Evolutionary conservation across 331 rosid species (phyloP).

Genomic region (Prunus yedoensis): DNA sequence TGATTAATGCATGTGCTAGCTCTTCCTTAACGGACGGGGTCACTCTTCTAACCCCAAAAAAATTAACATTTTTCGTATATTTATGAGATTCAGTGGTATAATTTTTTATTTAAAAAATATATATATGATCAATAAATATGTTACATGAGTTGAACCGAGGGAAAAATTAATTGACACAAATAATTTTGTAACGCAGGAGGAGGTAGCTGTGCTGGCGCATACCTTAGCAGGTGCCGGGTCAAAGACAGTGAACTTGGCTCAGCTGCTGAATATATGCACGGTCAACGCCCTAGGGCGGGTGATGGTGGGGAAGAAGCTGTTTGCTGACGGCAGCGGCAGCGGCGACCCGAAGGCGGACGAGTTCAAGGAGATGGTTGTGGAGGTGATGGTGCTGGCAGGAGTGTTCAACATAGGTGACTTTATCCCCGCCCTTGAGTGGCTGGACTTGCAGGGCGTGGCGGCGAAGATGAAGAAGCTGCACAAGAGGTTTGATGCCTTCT

Average conservation of each 20-base stretch:
- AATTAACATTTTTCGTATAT: too few species aligned
- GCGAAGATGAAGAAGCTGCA: slow-evolving; percentile 71
- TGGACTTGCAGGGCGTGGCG: slow-evolving; percentile 62
- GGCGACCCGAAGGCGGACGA: slow-evolving; percentile 53
- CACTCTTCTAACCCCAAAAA: too few species aligned
- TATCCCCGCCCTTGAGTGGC: slow-evolving; percentile 57
- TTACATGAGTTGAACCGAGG: too few species aligned
- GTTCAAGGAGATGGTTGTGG: slow-evolving; percentile 76
- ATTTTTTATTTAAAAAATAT: too few species aligned
- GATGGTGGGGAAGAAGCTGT: slow-evolving; percentile 63
- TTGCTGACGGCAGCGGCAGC: slow-evolving; percentile 42
- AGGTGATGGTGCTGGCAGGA: slow-evolving; percentile 69
- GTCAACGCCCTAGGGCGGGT: slow-evolving; percentile 65
- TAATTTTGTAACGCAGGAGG: slow-evolving; percentile 41
- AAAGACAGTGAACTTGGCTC: slow-evolving; percentile 45
- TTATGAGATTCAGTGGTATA: too few species aligned
- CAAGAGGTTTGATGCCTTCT: slow-evolving; percentile 62
- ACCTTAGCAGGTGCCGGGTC: slow-evolving; percentile 43
- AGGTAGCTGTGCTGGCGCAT: slow-evolving; percentile 41
- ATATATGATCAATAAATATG: too few species aligned
- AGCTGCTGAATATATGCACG: slow-evolving; percentile 55
- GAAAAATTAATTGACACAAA: too few species aligned
- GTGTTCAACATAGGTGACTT: slow-evolving; percentile 70
- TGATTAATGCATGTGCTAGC: not conserved
- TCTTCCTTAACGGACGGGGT: too few species aligned